phyloP scores from a whole-genome alignment of 257 asterid genomes.

The Solanum dulcamara region DNA sequence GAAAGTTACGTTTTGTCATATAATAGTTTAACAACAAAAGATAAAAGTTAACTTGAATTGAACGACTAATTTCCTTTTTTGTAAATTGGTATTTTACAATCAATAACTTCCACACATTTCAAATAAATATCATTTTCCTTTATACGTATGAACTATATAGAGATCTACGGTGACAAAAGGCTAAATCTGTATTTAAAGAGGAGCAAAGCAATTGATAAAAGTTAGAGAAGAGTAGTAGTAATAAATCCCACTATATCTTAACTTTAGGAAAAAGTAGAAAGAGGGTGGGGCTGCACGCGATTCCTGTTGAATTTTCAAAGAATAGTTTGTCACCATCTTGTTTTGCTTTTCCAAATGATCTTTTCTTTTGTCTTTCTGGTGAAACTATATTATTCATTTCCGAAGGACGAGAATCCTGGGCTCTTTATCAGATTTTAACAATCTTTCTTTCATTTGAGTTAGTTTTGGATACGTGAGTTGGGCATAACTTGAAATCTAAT shows the following conservation, averaged over 20 bases:
- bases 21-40: background rate
- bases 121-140: background rate
- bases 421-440: too few species aligned
- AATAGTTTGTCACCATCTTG: background rate
- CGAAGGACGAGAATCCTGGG: too few species aligned
- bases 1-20: background rate
- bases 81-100: background rate
- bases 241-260: background rate
- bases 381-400: background rate
- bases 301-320: background rate
- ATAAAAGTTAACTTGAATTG: background rate
- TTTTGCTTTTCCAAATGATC: background rate
- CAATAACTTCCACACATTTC: background rate
- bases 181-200: background rate
- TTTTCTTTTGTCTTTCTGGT: background rate
- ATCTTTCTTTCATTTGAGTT: rapidly evolving
- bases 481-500: too few species aligned
- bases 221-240: background rate
- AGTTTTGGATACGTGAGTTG: background rate
- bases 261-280: background rate
- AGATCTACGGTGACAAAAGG: background rate
- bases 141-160: background rate
- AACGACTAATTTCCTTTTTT: background rate
- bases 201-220: background rate
- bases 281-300: background rate